Conservation (phyloP, 345 rosid species). For the Acer campestre region DNA sequence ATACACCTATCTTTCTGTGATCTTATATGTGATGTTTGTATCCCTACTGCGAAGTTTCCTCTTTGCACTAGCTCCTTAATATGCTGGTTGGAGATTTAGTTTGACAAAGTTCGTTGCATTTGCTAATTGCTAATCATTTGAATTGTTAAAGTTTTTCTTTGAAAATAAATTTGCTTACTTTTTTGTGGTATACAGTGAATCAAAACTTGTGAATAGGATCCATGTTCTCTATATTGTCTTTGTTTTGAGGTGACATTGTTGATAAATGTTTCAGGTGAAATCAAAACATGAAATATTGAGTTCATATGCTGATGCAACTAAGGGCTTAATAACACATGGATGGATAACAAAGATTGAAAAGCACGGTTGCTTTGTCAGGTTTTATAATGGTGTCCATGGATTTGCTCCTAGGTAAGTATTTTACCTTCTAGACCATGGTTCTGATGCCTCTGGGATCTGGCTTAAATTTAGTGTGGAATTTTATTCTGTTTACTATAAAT, state of each 20-base stretch:
- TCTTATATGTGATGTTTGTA: not conserved
- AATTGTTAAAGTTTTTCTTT: not conserved
- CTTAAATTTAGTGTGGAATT: not conserved
- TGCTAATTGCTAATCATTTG: constrained; percentile 8
- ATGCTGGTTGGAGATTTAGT: not conserved
- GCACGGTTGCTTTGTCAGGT: constrained; percentile 93
- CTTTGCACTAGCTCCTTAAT: too few relatives aligned
- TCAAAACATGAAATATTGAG: constrained; percentile 83
- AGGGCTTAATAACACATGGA: constrained; percentile 85
- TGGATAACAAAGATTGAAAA: constrained; percentile 97
- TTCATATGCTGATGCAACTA: constrained; percentile 82
- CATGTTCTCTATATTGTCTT: not conserved
- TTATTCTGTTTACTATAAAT: not conserved
- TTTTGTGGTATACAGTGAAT: not conserved
- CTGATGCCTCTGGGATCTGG: not conserved
- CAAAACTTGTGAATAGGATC: not conserved
- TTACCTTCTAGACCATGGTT: constrained; percentile 13
- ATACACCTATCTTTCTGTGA: not conserved
- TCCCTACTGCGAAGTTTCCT: not conserved
- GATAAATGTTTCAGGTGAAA: constrained; percentile 63
- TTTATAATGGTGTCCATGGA: constrained; percentile 98
- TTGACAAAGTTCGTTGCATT: not conserved
- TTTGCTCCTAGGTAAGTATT: constrained; percentile 75
- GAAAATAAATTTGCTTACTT: not conserved
- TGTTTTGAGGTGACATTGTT: not conserved